Base-by-base conservation (phyloP, 1,139 yeast genomes). In the Trichomonascaceae sp. region DNA sequence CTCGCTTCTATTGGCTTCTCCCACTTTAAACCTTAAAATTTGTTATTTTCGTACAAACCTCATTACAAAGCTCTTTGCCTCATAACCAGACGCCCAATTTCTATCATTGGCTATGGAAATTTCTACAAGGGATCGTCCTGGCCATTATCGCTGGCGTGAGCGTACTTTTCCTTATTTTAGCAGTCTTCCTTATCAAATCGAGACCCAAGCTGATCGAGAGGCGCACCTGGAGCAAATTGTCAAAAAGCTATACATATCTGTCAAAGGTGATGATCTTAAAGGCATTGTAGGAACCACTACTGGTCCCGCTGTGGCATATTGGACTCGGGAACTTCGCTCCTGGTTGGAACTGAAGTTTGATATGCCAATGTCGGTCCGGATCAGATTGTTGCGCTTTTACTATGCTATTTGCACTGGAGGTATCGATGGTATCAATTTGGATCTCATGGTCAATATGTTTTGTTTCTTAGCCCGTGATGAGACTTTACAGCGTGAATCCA, bases 321-420 rank as follows among this genome's bases (percentile, higher is more conserved):
- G 97, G 96, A 87, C 97, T 0, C 84, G 87, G 55, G 97, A 90
- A 67, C 76, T 93, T 59, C 78, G 83, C 55, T 84, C 87, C 46
- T 87, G 96, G 82, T 71, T 90, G 58, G 80, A 80, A 59, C 84
- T 87, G 82, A 89, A 89, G 66, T 84, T 87, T 63, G 87, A 85
- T 53, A 78, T 93, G 75, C 98, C 99, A 0, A 63, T 89, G 18
- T 65, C 75, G 1, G 72, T 84, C 49, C 77, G 93, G 55, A 75
- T 83, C 36, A 74, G 80, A 2, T 76, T 93, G 52, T 83, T 90
- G 0, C 75, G 77, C 55, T 87, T 89, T 1, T 91, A 83, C 65
- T 91, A 83, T 65, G 81, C 88, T 13, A 74, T 93, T 38, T 78
- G 90, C 45, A 72, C 90, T 39, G 80, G 87, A 1, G 81, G 93